These are phyloP conservation scores for Austropuccinia psidii DNA, from an alignment of 1,284 basidiomycete genomes.

Conservation along the genomic window DNA sequence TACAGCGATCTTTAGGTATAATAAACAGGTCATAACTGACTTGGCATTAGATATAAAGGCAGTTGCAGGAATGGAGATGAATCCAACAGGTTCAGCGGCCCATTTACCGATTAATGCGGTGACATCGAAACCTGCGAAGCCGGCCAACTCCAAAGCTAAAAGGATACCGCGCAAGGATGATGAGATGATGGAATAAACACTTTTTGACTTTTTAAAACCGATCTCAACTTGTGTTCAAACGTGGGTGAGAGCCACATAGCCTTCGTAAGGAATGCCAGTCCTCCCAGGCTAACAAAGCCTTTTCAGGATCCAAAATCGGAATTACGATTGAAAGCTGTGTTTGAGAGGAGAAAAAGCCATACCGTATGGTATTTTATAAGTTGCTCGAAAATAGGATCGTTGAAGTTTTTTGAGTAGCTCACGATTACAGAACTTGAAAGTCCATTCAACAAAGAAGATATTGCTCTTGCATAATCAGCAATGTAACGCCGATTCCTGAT, in stretches of 20 bases:
- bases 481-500: constrained; percentile 75
- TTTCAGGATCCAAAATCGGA: constrained; percentile 17
- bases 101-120: constrained; percentile 68
- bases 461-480: constrained; percentile 82
- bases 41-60: constrained; percentile 93
- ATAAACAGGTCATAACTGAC: constrained; percentile 46
- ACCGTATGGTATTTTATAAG: constrained; percentile 40
- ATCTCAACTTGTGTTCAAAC: constrained; percentile 51
- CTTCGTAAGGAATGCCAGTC: constrained; percentile 92
- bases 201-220: too few species aligned
- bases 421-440: constrained; percentile 48
- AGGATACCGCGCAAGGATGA: not conserved
- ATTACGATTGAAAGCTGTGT: constrained; percentile 16
- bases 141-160: constrained; percentile 77
- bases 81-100: constrained; percentile 80
- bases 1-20: not conserved
- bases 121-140: constrained; percentile 58
- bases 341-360: not conserved
- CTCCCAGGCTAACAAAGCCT: constrained; percentile 64
- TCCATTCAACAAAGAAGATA: constrained; percentile 64
- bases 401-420: constrained; percentile 43
- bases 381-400: constrained; percentile 39
- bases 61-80: constrained; percentile 78
- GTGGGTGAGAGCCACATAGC: constrained; percentile 75
- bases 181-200: not conserved